Evolutionary conservation across 148 eudicot species (phyloP).

Genomic region (Agrostemma githago): DNA sequence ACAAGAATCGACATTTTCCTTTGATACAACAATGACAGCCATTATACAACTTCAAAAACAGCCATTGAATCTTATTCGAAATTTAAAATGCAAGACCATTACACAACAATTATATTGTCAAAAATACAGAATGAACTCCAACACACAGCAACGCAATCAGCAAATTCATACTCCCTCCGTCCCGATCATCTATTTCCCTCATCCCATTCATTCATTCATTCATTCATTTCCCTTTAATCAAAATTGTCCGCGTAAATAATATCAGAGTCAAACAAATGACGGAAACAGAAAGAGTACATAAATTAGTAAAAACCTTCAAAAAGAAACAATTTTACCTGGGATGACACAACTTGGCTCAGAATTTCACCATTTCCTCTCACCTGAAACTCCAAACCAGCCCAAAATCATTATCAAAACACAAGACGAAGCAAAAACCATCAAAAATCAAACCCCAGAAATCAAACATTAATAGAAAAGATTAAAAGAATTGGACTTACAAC

Average conservation of each 20-base stretch:
- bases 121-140: not conserved
- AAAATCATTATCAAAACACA: slow-evolving; percentile 5
- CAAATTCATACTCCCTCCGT: not conserved
- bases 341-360: slow-evolving; percentile 91
- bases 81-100: not conserved
- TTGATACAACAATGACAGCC: not conserved
- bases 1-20: not conserved
- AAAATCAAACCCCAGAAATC: slow-evolving; percentile 3
- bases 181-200: too few species aligned
- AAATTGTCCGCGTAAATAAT: too few species aligned
- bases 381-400: slow-evolving; percentile 27
- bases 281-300: not conserved
- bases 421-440: not conserved
- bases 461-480: not conserved
- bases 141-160: not conserved
- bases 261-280: too few species aligned
- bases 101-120: not conserved
- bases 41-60: not conserved
- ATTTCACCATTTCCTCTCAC: slow-evolving; percentile 86
- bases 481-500: slow-evolving; percentile 48
- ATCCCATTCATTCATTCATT: too few species aligned
- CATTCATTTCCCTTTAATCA: too few species aligned
- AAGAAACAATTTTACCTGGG: slow-evolving; percentile 57
- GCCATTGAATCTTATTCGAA: not conserved
- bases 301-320: not conserved